Evolutionary conservation across 1,139 yeast genomes (phyloP), one percentile per base, ranked within the genome.

Genomic region (Pneumocystis carinii): DNA sequence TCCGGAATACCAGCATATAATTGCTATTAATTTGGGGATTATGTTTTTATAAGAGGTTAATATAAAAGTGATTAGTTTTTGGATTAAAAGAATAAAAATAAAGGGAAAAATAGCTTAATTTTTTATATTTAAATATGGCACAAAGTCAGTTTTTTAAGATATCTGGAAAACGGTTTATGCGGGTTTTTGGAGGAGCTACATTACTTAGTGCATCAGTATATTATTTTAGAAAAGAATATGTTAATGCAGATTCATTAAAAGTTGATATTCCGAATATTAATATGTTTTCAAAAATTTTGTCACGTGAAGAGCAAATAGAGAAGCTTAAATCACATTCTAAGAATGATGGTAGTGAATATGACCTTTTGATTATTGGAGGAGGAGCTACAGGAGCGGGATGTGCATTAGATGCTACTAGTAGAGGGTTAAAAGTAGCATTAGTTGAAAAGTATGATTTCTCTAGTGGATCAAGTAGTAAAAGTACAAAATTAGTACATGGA

Each of bases 401-500:
- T 61, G 97, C 97, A 1, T 78, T 90, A 61, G 97, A 90, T 75
- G 97, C 97, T 48, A 83, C 87, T 27, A 83, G 95, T 55, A 81
- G 97, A 74, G 97, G 97, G 48, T 81, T 90, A 69, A 87, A 88
- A 72, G 96, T 90, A 60, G 89, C 95, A 64, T 75, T 90, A 66
- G 80, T 90, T 67, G 97, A 90, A 75, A 85, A 86, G 72, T 83
- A 83, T 68, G 97, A 90, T 76, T 90, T 86, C 73, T 95, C 96
- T 12, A 79, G 90, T 14, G 97, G 96, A 60, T 90, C 97, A 17
- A 87, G 96, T 3, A 89, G 96, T 39, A 86, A 90, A 71, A 87
- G 95, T n/a, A 90, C 97, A 64, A 90, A 90, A 76, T 87, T 90
- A 84, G 96, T 96, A 59, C 97, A 90, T 73, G 97, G 97, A 68